phyloP scores from a whole-genome alignment of 1,139 yeast genomes.

The Candida dubliniensis region DNA sequence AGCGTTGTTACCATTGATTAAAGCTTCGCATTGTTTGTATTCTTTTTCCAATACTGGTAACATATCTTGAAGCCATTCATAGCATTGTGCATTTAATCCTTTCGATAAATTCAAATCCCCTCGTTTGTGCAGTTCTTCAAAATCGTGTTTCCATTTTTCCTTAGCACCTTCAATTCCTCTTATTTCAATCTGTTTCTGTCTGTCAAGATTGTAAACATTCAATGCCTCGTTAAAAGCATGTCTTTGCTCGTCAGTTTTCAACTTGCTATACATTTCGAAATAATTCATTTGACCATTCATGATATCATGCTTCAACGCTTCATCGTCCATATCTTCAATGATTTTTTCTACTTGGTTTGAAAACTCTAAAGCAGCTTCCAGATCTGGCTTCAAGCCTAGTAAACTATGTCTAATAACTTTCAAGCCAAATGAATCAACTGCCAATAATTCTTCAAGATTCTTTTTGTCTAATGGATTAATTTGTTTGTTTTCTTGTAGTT shows the following conservation, averaged over 20 bases:
- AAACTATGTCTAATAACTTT: conserved; percentile 79
- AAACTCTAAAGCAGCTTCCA: conserved; percentile 8
- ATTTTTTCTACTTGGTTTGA: conserved; percentile 31
- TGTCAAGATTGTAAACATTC: conserved; percentile 65
- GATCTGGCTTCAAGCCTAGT: conserved; percentile 51
- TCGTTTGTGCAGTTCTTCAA: conserved; percentile 64
- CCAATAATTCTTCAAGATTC: conserved; percentile 54
- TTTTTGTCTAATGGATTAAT: conserved; percentile 42
- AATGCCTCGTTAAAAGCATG: conserved; percentile 60
- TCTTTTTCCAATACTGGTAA: conserved; percentile 70
- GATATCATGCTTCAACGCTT: conserved; percentile 11
- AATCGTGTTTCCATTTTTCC: conserved; percentile 85
- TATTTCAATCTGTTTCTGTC: conserved; percentile 76
- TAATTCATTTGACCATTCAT: conserved; percentile 41
- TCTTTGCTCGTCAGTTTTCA: conserved; percentile 54
- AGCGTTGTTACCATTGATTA: conserved; percentile 19
- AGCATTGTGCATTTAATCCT: conserved; percentile 69
- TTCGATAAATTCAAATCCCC: conserved; percentile 61
- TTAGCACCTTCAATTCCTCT: conserved; percentile 83
- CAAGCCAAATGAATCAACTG: conserved; percentile 80
- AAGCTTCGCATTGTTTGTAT: conserved; percentile 46
- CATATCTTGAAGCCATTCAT: conserved; percentile 75
- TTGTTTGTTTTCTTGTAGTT: conserved; percentile 26
- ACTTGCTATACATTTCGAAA: conserved; percentile 57
- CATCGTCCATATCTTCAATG: conserved; percentile 36